Evolutionary conservation across 2,329 filamentous ascomycete species (phyloP), one percentile per base, ranked within the genome.

Genomic region (Sporothrix phasma): DNA sequence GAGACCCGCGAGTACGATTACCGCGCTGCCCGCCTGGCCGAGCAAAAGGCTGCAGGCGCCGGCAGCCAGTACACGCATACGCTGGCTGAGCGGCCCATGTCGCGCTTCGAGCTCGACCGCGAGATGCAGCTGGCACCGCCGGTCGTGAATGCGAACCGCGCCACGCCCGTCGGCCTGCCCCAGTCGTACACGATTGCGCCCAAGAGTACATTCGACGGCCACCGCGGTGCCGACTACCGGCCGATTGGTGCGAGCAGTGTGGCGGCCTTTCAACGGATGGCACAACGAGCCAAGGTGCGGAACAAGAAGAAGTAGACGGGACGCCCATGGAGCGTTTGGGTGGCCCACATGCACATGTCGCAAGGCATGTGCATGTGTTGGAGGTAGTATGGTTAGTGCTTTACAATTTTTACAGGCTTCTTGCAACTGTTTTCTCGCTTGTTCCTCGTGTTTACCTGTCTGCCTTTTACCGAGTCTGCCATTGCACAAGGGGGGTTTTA

Each of bases 261-360:
- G 73, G 84, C 86, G 68, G 84, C 85, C 1, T 88, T 88, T 76
- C 79, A 83, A 67, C 84, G 80, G 75, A 86, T 88, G 80, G 85
- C 83, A 10, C 80, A 84, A 70, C 86, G 84, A 74, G 79, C 79
- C 67, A 87, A 86, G 64, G 63, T 66, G 65, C 65, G 67, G 64
- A 67, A 67, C 65, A 69, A 68, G 67, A 69, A 68, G 65, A 68
- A 69, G 49, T 69, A 64, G 61, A 34, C 11, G 49, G 10, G 3
- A 13, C 5, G 17, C 4, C 15, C 34, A 13, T 15, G 10, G 31
- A n/a, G 10, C 3, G 49, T n/a, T n/a, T n/a, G n/a, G 49, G 49
- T n/a, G n/a, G n/a, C n/a, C n/a, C n/a, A n/a, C n/a, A n/a, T n/a
- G n/a, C n/a, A n/a, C n/a, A n/a, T n/a, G n/a, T n/a, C n/a, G n/a